Conservation (phyloP, 306 rosid genomes). For the Citrullus colocynthis region DNA sequence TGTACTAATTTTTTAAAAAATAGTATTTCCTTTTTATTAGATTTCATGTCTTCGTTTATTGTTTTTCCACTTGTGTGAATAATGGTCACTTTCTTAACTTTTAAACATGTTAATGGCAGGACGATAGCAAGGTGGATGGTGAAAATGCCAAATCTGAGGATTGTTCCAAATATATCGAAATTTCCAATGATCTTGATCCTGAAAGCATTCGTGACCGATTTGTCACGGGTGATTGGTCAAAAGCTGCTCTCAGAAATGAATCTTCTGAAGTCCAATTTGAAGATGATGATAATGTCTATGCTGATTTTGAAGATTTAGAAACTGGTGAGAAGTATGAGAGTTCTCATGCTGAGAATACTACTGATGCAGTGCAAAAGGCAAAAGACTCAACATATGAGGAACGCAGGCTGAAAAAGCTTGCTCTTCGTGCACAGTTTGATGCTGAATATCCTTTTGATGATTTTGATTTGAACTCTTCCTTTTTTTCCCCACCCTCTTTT, state of each 20-base stretch:
- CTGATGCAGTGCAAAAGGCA: constrained; percentile 20
- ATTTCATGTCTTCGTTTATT: background rate
- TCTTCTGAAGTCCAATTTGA: constrained; percentile 19
- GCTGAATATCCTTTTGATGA: constrained; percentile 72
- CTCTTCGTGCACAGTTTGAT: constrained; percentile 78
- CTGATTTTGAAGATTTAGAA: constrained; percentile 97
- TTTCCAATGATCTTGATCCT: constrained; percentile 18
- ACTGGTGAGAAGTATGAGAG: constrained; percentile 43
- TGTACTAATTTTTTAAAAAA: background rate
- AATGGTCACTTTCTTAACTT: background rate
- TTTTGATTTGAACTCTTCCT: background rate
- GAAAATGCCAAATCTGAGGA: constrained; percentile 52
- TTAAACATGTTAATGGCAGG: constrained; percentile 20
- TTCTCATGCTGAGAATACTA: constrained; percentile 16
- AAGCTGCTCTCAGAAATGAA: constrained; percentile 62
- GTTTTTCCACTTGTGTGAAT: background rate
- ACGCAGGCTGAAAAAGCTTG: constrained; percentile 70
- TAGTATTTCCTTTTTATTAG: background rate
- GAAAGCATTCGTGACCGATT: constrained; percentile 59
- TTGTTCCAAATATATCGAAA: constrained; percentile 51
- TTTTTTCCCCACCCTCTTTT: background rate
- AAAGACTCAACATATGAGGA: constrained; percentile 40
- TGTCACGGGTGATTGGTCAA: constrained; percentile 84
- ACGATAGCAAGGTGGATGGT: constrained; percentile 22
- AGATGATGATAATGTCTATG: constrained; percentile 42